A percentile compares a stretch with the other conserved stretches of the same genome.
phyloP scores from a whole-genome alignment of 139 green algal species.

The Picochlorum sp. region DNA sequence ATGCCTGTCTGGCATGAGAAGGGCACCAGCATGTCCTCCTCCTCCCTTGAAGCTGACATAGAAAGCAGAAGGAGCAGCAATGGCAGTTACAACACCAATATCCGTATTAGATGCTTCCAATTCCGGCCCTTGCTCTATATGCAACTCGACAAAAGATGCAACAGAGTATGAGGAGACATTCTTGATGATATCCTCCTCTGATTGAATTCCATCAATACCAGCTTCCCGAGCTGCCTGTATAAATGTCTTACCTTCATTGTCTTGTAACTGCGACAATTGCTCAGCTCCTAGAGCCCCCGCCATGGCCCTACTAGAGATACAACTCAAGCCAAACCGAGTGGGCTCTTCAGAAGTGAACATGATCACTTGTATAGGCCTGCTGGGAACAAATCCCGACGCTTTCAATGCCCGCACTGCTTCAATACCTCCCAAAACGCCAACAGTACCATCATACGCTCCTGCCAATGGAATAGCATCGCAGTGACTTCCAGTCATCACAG shows the following conservation, averaged over 20 bases:
- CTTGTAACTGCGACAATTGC: conserved; percentile 40
- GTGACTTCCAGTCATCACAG: conserved; percentile 80
- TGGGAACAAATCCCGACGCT: conserved; percentile 59
- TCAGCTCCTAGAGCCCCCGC: conserved; percentile 41
- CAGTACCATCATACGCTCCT: conserved; percentile 82
- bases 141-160: conserved; percentile 88
- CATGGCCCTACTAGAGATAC: conserved; percentile 75
- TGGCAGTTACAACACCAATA: conserved; percentile 89
- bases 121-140: conserved; percentile 92
- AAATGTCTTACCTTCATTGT: conserved; percentile 74
- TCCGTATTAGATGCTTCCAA: conserved; percentile 64
- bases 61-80: conserved; percentile 82
- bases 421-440: conserved; percentile 88
- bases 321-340: conserved; percentile 84
- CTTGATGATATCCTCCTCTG: neutral
- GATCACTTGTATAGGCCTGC: conserved; percentile 51
- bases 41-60: conserved; percentile 50
- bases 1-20: conserved; percentile 40
- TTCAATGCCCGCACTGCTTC: conserved; percentile 74
- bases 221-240: conserved; percentile 54
- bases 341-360: conserved; percentile 97
- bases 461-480: conserved; percentile 87
- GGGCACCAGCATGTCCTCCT: conserved; percentile 36
- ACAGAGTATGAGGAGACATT: conserved; percentile 10
- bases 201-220: conserved; percentile 16